phyloP scores from a whole-genome alignment of 352 stramenopile genomes.

The Globisporangium nodosum region DNA sequence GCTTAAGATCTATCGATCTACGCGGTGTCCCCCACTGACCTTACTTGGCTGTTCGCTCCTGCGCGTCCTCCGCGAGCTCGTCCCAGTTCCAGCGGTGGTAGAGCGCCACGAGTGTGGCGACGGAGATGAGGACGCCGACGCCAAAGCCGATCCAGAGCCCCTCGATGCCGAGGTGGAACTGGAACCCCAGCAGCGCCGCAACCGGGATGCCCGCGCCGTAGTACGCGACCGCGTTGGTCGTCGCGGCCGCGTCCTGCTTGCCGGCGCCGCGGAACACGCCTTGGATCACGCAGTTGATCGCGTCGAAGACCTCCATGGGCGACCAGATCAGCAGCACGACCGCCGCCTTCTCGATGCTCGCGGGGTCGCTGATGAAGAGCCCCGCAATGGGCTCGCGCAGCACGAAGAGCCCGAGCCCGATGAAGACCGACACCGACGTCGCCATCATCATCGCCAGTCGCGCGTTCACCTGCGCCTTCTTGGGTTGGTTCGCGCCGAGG shows the following conservation, averaged over 20 bases:
- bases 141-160: slow-evolving; percentile 59
- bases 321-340: slow-evolving; percentile 23
- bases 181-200: slow-evolving; percentile 47
- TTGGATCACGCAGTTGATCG: slow-evolving; percentile 24
- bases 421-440: not conserved
- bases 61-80: slow-evolving; percentile 27
- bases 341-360: slow-evolving; percentile 20
- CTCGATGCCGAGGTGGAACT: slow-evolving; percentile 35
- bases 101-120: slow-evolving; percentile 3
- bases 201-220: slow-evolving; percentile 72
- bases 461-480: slow-evolving; percentile 11
- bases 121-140: slow-evolving; percentile 31
- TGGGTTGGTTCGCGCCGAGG: slow-evolving; percentile 15
- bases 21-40: not conserved
- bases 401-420: slow-evolving; percentile 1
- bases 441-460: slow-evolving; percentile 9
- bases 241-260: slow-evolving; percentile 23
- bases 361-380: slow-evolving; percentile 25
- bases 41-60: slow-evolving; percentile 28
- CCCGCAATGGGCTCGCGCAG: slow-evolving; percentile 4
- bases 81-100: slow-evolving; percentile 19
- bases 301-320: slow-evolving; percentile 33
- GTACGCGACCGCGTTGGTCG: slow-evolving; percentile 53
- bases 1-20: not conserved
- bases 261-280: slow-evolving; percentile 33